phyloP scores from a whole-genome alignment of 208 protist species.

The Trypanosoma avium region DNA sequence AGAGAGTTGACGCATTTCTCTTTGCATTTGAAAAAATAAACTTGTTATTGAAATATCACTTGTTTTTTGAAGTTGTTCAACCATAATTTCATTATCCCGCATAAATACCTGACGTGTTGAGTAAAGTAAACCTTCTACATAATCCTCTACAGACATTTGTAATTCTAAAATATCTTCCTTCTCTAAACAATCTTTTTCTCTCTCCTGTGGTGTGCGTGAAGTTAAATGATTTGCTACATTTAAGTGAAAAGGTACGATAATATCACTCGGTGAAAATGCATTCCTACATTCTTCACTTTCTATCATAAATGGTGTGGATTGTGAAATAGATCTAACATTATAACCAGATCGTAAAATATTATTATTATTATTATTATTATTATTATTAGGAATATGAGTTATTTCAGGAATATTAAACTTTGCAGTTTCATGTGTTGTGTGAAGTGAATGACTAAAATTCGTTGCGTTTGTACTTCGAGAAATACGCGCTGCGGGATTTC shows the following conservation, averaged over 20 bases:
- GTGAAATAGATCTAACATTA: background rate
- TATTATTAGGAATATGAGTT: too few relatives aligned
- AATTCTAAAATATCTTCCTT: constrained; percentile 5
- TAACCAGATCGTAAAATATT: too few relatives aligned
- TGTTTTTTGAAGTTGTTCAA: constrained; percentile 7
- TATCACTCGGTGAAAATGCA: constrained; percentile 4
- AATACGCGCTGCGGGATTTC: background rate
- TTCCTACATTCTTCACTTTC: background rate
- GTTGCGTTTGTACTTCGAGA: background rate
- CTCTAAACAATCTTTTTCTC: background rate
- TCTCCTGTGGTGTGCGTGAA: background rate
- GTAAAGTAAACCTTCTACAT: constrained; percentile 11
- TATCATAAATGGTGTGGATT: background rate
- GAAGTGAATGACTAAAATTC: background rate
- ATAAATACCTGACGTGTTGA: constrained; percentile 10
- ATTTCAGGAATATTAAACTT: background rate
- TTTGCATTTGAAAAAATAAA: constrained; percentile 24
- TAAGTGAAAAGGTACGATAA: constrained; percentile 20
- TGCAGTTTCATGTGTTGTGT: background rate
- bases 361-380: too few relatives aligned
- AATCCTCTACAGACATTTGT: constrained; percentile 8
- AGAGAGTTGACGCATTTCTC: constrained; percentile 17
- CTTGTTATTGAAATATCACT: constrained; percentile 6
- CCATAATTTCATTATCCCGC: constrained; percentile 18
- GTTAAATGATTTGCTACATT: constrained; percentile 5